Evolutionary conservation across 495 filamentous ascomycete species (phyloP), one percentile per base, ranked within the genome.

Genomic region (Penicillium lividum): DNA sequence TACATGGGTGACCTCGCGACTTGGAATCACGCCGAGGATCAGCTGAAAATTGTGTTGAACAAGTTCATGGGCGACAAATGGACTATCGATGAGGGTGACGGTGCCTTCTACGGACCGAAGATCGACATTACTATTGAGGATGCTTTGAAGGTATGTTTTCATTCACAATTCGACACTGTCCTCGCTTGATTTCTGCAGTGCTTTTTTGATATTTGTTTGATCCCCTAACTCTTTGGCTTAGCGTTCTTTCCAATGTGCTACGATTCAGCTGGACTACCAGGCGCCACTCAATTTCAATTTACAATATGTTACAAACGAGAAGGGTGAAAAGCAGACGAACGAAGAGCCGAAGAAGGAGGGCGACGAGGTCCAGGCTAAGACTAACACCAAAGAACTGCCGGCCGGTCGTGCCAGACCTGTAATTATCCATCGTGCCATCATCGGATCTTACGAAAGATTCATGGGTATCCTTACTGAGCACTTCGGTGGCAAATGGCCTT

Each of bases 401-500:
- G 73, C 84, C 43, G 91, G 92, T 51, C 94, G 87, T 70, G 92
- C 92, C 47, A 87, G 94, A 10, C 94, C 94, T 3, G 94, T 98
- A 63, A 95, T 98, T 81, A 94, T 98, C 59, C 94, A 98, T 74
- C 90, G 94, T 58, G 94, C 94, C 48, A 94, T 98, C 69, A 87
- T 91, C 51, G 94, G 94, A 53, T 90, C 86, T 61, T 90, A 97
- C 65, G 94, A 98, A 78, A 89, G 94, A 45, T 97, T 98, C 77
- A 88, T 95, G 57, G 94, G 88, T 54, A 96, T 98, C 61, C 76
- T 97, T 55, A 92, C 81, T 27, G 94, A 98, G 77, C 94, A 98
- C 71, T 98, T 97, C 68, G 94, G 80, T 42, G 94, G 94, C 61
- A 97, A 96, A 76, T 98, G 93, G 93, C 94, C 94, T 0, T 96